These are phyloP conservation scores for Nadsonia commutata DNA, from an alignment of 1,139 yeast genomes.

Conservation along the genomic window DNA sequence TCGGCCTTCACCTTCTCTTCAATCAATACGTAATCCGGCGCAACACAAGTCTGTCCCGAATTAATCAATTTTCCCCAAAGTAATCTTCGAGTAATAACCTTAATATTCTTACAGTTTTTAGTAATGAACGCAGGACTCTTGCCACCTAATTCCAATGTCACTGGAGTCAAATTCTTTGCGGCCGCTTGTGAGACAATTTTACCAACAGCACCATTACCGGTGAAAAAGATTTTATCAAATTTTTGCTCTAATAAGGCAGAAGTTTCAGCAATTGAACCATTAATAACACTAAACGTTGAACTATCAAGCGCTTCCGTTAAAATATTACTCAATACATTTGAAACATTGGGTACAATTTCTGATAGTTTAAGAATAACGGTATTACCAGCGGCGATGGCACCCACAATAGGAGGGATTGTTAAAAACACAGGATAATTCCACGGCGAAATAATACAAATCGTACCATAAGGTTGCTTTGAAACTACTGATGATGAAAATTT, in stretches of 20 bases:
- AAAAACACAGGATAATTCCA: constrained; percentile 75
- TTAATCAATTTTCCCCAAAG: constrained; percentile 69
- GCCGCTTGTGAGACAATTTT: constrained; percentile 67
- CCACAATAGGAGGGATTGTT: constrained; percentile 51
- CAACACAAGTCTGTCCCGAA: constrained; percentile 87
- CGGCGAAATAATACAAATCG: constrained; percentile 63
- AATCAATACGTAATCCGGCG: constrained; percentile 67
- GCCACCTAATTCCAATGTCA: constrained; percentile 80
- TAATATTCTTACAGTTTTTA: constrained; percentile 28
- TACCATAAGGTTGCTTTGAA: constrained; percentile 62
- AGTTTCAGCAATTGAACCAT: constrained; percentile 65
- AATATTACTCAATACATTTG: constrained; percentile 41
- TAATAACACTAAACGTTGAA: constrained; percentile 44
- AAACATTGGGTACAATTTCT: constrained; percentile 55
- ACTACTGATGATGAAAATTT: constrained; percentile 35
- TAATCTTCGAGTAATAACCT: constrained; percentile 47
- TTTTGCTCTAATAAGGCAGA: constrained; percentile 48
- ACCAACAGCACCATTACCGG: constrained; percentile 73
- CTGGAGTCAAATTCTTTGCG: constrained; percentile 72
- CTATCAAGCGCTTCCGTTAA: constrained; percentile 39
- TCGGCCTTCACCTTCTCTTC: constrained; percentile 43
- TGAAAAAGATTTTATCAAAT: constrained; percentile 74
- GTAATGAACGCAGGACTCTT: constrained; percentile 73
- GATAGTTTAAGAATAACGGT: constrained; percentile 68
- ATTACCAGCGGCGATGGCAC: constrained; percentile 84